Evolutionary conservation across 2,329 filamentous ascomycete genomes (phyloP).

Genomic region (Aspergillus felis): DNA sequence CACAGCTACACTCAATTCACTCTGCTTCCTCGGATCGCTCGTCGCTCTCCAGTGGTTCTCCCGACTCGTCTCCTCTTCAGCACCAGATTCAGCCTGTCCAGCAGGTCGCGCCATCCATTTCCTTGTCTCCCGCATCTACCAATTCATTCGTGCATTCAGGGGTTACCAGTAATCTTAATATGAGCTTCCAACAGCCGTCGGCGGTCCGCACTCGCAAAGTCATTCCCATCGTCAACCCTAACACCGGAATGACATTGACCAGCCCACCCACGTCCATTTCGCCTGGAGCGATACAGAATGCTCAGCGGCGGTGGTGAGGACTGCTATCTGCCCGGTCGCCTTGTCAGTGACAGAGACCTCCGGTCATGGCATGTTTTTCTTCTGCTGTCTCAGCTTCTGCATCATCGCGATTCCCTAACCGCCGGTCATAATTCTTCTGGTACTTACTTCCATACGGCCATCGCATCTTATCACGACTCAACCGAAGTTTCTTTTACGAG

Average conservation of each 20-base stretch:
- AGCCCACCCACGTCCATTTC: slow-evolving; percentile 76
- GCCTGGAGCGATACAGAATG: slow-evolving; percentile 58
- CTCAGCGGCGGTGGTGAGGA: slow-evolving; percentile 41
- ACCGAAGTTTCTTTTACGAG: slow-evolving; percentile 24
- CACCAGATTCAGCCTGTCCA: slow-evolving; percentile 70
- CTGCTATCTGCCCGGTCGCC: slow-evolving; percentile 19
- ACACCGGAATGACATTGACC: slow-evolving; percentile 79
- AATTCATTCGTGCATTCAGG: slow-evolving; percentile 61
- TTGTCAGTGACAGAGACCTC: slow-evolving; percentile 21
- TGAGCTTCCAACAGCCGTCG: slow-evolving; percentile 88
- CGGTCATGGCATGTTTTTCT: slow-evolving; percentile 30
- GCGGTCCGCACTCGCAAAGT: slow-evolving; percentile 88
- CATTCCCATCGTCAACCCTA: slow-evolving; percentile 96
- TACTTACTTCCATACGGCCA: slow-evolving; percentile 28
- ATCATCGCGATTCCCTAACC: slow-evolving; percentile 35
- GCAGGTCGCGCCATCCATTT: slow-evolving; percentile 67
- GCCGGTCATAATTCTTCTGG: slow-evolving; percentile 32
- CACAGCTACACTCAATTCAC: slow-evolving; percentile 83
- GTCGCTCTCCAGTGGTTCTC: slow-evolving; percentile 90
- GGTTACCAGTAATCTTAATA: slow-evolving; percentile 60
- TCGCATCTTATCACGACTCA: slow-evolving; percentile 22
- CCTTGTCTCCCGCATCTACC: slow-evolving; percentile 62
- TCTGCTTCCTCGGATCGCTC: slow-evolving; percentile 87
- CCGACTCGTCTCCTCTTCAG: slow-evolving; percentile 85
- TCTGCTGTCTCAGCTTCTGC: slow-evolving; percentile 29